Percentiles rank a stretch among this genome's conserved stretches.
Evolutionary conservation across 192 early-diverging fungal species (phyloP).

Genomic region (Piromyces sp.): DNA sequence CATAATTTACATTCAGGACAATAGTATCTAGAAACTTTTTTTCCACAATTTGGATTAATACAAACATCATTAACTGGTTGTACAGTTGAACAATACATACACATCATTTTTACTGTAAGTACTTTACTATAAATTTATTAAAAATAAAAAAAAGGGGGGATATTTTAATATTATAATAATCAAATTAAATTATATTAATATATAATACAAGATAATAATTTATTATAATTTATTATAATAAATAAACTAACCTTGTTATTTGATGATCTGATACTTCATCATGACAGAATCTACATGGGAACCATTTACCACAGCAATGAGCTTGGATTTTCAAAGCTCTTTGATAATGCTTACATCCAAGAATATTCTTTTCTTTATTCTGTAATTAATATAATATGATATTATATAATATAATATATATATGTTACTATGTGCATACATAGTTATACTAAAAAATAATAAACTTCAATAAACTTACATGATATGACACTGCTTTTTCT

Average conservation of each 20-base stretch:
- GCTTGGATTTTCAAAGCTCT: conserved; percentile 53
- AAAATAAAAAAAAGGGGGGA: too few relatives aligned
- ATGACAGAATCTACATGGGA: conserved; percentile 61
- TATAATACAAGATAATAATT: background rate
- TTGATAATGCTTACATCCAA: conserved; percentile 70
- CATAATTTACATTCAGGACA: conserved; percentile 80
- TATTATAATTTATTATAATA: background rate
- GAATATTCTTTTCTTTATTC: conserved; percentile 24
- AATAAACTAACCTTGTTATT: conserved; percentile 41
- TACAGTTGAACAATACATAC: conserved; percentile 71
- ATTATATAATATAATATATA: too few relatives aligned
- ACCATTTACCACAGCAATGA: conserved; percentile 54
- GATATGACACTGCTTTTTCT: conserved; percentile 22
- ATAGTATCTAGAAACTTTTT: conserved; percentile 56
- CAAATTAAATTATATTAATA: background rate
- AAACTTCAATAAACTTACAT: conserved; percentile 10
- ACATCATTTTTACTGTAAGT: conserved; percentile 65
- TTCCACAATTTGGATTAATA: conserved; percentile 33
- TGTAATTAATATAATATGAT: too few relatives aligned
- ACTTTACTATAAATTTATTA: conserved; percentile 29
- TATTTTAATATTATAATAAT: too few relatives aligned
- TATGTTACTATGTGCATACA: too few relatives aligned
- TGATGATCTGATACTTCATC: conserved; percentile 46
- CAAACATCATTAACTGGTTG: conserved; percentile 67
- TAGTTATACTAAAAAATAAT: too few relatives aligned